A percentile compares a stretch with the other conserved stretches of the same genome.
Evolutionary conservation across 768 basidiomycete species (phyloP).

Genomic region (Xerocomellus intermedius): DNA sequence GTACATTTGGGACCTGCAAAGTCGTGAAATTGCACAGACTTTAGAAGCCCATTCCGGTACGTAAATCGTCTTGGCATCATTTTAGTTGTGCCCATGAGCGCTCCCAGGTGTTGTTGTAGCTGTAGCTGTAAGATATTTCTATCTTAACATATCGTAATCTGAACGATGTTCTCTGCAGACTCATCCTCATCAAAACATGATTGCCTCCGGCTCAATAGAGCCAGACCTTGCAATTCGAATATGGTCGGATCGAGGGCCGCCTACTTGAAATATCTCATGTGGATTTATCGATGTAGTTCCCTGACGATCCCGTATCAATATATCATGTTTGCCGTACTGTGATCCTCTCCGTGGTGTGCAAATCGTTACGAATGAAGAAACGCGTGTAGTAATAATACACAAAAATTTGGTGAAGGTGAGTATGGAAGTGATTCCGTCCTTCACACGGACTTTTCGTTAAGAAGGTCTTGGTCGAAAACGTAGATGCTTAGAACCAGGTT

Average conservation of each 20-base stretch:
- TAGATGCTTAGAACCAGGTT: neutral
- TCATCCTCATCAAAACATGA: conserved; percentile 82
- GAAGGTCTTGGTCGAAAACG: conserved; percentile 42
- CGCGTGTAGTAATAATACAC: conserved; percentile 13
- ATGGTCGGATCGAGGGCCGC: conserved; percentile 60
- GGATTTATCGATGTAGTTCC: neutral
- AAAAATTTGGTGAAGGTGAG: neutral
- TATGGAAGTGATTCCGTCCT: neutral
- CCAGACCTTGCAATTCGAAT: conserved; percentile 79
- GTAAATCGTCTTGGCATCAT: conserved; percentile 4
- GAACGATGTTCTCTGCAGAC: conserved; percentile 45
- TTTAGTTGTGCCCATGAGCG: conserved; percentile 1
- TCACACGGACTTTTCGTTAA: conserved; percentile 56
- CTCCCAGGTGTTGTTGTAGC: conserved; percentile 63
- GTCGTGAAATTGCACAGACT: conserved; percentile 78
- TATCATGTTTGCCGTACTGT: neutral
- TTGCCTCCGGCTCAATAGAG: conserved; percentile 86
- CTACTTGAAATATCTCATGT: conserved; percentile 7
- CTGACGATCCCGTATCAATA: conserved; percentile 6
- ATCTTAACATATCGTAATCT: neutral
- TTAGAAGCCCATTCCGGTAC: conserved; percentile 73
- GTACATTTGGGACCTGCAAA: conserved; percentile 90
- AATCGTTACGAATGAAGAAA: conserved; percentile 10
- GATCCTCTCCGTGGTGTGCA: neutral
- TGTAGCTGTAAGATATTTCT: conserved; percentile 63